These are phyloP conservation scores for Trichoderma breve DNA, from an alignment of 2,329 filamentous ascomycete species.

Conservation along the genomic window DNA sequence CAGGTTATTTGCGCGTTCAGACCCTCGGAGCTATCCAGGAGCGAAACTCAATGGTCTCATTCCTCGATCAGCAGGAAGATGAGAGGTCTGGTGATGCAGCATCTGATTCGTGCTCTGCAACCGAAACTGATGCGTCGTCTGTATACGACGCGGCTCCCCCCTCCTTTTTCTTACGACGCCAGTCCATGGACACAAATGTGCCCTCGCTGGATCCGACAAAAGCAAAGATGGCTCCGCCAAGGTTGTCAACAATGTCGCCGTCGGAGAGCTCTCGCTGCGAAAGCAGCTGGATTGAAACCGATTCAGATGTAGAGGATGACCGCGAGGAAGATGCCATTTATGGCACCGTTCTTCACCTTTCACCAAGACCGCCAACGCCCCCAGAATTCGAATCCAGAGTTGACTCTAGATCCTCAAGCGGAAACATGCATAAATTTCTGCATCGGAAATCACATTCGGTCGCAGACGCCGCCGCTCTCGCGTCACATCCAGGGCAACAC, in stretches of 20 bases:
- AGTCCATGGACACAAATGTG: constrained; percentile 37
- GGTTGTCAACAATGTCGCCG: constrained; percentile 22
- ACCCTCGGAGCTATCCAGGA: constrained; percentile 39
- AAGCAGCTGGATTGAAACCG: constrained; percentile 40
- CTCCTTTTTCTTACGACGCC: constrained; percentile 34
- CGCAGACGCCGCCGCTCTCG: constrained; percentile 17
- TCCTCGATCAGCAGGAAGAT: constrained; percentile 29
- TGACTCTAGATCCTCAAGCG: not conserved
- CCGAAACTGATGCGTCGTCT: constrained; percentile 32
- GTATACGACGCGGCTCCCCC: constrained; percentile 32
- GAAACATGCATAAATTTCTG: not conserved
- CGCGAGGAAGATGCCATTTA: constrained; percentile 16
- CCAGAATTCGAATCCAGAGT: constrained; percentile 22
- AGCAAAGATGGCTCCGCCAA: constrained; percentile 29
- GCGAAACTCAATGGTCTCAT: constrained; percentile 36
- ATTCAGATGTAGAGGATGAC: constrained; percentile 35
- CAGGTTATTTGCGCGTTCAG: constrained; percentile 32
- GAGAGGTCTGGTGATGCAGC: constrained; percentile 25
- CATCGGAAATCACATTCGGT: constrained; percentile 29
- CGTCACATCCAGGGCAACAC: constrained; percentile 1
- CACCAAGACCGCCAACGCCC: constrained; percentile 34
- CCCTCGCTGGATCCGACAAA: constrained; percentile 37
- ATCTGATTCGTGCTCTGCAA: constrained; percentile 37
- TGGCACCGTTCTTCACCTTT: constrained; percentile 23
- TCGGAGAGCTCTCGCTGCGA: constrained; percentile 24